Evolutionary conservation across 768 basidiomycete species (phyloP), one percentile per base, ranked within the genome.

Genomic region (Hypholoma fasciculare): DNA sequence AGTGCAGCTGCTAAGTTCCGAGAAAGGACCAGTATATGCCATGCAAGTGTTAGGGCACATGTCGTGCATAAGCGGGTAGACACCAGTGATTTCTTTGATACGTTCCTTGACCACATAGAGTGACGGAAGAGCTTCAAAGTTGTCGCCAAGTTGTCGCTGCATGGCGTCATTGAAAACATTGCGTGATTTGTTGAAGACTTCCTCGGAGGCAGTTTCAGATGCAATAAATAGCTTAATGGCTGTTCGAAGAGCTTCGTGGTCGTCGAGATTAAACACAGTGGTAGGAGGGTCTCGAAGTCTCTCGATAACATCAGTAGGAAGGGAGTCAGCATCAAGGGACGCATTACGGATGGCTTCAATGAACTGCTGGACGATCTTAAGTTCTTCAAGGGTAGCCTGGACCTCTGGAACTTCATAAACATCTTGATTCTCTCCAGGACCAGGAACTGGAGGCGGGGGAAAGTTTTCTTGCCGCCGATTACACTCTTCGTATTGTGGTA

Each of bases 41-140:
- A 69, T 52, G 53, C 74, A 77, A 0, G 67, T 64, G 6, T 78
- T 68, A 0, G 65, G 56, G 49, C 80, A 83, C 79, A 82, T 82
- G 57, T 82, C 73, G 16, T 70, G 48, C 0, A 63, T 44, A 5
- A 82, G 59, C 0, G 73, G 44, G 6, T 65, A 46, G 3, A 83
- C 60, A 1, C 78, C 74, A 14, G 67, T 78, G 11, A 76, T 47
- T 6, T 68, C 19, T 9, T 60, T 54, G 7, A 76, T 57, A 2
- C 49, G 46, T 8, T 64, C 36, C 49, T 73, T 67, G 46, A 74
- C 53, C 37, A 17, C 12, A 27, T 27, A 54, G 13, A 54, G 52
- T 0, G 39, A 30, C 3, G 53, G 52, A 17, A 50, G 20, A 6
- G 19, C 27, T 7, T 53, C 38, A 12, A n/a, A 50, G 16, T 59